A percentile compares a stretch with the other conserved stretches of the same genome.
Conservation (phyloP, 2,329 filamentous ascomycete genomes). For the Clarireedia sp. region DNA sequence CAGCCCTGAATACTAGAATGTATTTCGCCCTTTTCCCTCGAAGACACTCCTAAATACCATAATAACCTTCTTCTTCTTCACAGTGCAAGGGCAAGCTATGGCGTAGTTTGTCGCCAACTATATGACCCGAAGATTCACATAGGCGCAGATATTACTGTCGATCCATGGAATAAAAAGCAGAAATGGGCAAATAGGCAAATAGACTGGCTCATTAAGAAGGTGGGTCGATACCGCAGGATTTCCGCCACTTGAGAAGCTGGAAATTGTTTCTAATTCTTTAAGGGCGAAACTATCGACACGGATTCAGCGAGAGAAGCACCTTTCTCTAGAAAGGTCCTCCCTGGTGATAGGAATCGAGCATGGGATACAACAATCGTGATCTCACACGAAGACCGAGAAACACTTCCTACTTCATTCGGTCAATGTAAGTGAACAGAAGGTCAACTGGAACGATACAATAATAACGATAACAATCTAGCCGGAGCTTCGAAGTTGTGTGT, state of each 20-base stretch:
- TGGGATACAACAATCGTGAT: slow-evolving; percentile 36
- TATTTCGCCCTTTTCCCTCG: neutral
- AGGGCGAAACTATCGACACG: slow-evolving; percentile 36
- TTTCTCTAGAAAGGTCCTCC: slow-evolving; percentile 31
- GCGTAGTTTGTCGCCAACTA: slow-evolving; percentile 32
- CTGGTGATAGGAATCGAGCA: slow-evolving; percentile 28
- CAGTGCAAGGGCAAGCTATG: slow-evolving; percentile 37
- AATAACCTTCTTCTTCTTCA: neutral
- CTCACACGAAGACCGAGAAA: slow-evolving; percentile 32
- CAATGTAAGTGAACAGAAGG: slow-evolving; percentile 28
- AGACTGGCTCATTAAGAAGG: slow-evolving; percentile 36
- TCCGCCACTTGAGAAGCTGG: neutral
- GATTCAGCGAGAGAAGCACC: slow-evolving; percentile 20
- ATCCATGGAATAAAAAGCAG: slow-evolving; percentile 29
- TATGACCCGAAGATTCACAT: slow-evolving; percentile 33
- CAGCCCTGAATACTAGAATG: slow-evolving; percentile 37
- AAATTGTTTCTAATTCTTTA: neutral
- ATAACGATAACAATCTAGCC: slow-evolving; percentile 19
- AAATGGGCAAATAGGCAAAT: slow-evolving; percentile 36
- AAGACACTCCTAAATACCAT: neutral
- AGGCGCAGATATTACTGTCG: slow-evolving; percentile 31
- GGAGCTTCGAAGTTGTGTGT: slow-evolving; percentile 34
- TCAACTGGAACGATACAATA: neutral
- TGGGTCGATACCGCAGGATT: slow-evolving; percentile 3
- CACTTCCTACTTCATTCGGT: slow-evolving; percentile 33